Evolutionary conservation across 495 filamentous ascomycete species (phyloP).

Genomic region (Jackrogersella multiformis): DNA sequence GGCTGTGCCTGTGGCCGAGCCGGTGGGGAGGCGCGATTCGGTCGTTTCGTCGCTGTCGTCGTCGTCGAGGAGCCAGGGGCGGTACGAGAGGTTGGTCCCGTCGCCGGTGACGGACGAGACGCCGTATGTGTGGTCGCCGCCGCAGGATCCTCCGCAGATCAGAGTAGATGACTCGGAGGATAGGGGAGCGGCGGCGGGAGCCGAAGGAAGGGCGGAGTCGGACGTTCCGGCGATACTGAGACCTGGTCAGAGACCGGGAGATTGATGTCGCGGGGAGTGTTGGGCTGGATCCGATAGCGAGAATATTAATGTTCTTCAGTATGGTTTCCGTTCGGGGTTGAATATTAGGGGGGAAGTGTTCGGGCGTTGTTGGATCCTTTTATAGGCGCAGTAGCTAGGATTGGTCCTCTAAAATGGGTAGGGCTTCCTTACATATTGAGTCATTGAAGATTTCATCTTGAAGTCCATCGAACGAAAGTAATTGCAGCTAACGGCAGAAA

Average conservation of each 20-base stretch:
- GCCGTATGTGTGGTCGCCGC: conserved; percentile 4
- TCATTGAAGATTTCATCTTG: no score
- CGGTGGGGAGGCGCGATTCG: background rate
- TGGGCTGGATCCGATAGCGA: no score
- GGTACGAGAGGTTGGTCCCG: conserved; percentile 25
- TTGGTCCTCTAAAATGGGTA: no score
- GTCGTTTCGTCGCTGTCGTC: conserved; percentile 30
- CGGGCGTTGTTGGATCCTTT: no score
- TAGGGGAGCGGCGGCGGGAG: background rate
- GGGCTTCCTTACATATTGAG: no score
- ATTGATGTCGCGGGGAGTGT: background rate
- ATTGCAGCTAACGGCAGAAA: no score
- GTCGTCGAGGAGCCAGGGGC: conserved; percentile 6
- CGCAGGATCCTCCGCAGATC: background rate
- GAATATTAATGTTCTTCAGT: no score
- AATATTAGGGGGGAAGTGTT: no score
- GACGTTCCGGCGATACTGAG: background rate
- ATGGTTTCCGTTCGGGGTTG: no score
- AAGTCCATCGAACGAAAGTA: no score
- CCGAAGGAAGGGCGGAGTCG: background rate
- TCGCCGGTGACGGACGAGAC: conserved; percentile 24
- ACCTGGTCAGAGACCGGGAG: background rate
- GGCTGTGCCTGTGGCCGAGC: background rate
- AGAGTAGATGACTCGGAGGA: background rate
- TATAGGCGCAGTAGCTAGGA: no score